Percentiles rank a stretch among this genome's conserved stretches.
Conservation (phyloP, 2,329 filamentous ascomycete species). For the Penicillium sp. region DNA sequence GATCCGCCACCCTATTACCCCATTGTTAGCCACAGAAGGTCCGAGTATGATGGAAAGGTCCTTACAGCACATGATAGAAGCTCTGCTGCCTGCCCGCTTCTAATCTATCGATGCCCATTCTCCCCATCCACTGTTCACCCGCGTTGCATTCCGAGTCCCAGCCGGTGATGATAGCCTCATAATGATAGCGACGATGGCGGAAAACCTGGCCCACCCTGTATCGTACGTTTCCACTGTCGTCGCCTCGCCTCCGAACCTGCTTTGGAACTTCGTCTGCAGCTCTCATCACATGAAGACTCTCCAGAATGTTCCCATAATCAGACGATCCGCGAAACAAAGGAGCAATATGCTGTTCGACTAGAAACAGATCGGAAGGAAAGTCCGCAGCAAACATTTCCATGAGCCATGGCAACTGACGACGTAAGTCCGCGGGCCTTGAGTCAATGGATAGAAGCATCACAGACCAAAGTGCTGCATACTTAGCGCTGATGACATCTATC, state of each 20-base stretch:
- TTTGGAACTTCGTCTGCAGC: conserved; percentile 55
- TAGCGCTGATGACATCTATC: conserved; percentile 58
- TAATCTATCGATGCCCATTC: conserved; percentile 60
- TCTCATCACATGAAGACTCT: conserved; percentile 55
- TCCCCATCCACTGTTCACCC: conserved; percentile 60
- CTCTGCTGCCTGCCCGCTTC: conserved; percentile 61
- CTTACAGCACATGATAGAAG: conserved; percentile 86
- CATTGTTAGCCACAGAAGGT: conserved; percentile 13
- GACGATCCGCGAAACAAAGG: conserved; percentile 55
- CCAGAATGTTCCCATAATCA: conserved; percentile 53
- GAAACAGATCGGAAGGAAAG: conserved; percentile 67
- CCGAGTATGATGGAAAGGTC: conserved; percentile 25
- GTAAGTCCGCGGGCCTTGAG: conserved; percentile 49
- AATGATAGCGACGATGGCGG: conserved; percentile 73
- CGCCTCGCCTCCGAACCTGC: conserved; percentile 38
- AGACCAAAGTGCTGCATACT: conserved; percentile 73
- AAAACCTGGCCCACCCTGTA: conserved; percentile 81
- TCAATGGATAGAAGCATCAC: conserved; percentile 52
- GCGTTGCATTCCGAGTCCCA: conserved; percentile 66
- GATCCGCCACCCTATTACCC: conserved; percentile 58
- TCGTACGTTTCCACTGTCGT: conserved; percentile 48
- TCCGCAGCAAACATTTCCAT: conserved; percentile 61
- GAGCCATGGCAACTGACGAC: conserved; percentile 62
- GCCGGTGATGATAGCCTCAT: conserved; percentile 78
- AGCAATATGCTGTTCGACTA: conserved; percentile 65